A percentile compares a stretch with the other conserved stretches of the same genome.
phyloP scores from a whole-genome alignment of 192 early-diverging fungal genomes.

The Pecoramyces ruminantium region DNA sequence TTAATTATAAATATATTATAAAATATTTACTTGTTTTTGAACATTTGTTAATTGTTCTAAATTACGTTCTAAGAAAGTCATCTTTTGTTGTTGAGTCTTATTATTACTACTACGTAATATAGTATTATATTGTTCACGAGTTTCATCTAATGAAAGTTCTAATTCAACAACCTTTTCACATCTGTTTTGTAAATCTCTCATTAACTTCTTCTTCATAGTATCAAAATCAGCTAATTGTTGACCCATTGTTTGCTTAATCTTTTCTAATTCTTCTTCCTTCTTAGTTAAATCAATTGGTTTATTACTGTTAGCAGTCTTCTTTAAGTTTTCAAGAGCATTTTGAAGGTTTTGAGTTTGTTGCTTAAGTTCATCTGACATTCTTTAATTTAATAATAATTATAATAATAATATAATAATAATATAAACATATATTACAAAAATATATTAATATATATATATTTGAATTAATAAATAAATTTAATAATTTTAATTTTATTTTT shows the following conservation, averaged over 20 bases:
- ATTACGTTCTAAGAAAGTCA: conserved; percentile 94
- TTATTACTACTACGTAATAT: conserved; percentile 69
- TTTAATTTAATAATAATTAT: neutral
- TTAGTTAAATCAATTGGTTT: conserved; percentile 25
- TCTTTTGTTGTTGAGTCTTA: conserved; percentile 82
- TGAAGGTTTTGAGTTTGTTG: conserved; percentile 38
- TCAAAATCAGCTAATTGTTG: conserved; percentile 87
- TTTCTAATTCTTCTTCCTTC: conserved; percentile 59
- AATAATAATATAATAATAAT: too few species aligned
- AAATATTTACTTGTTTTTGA: conserved; percentile 51
- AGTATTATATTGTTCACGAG: conserved; percentile 80
- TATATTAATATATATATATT: too few species aligned
- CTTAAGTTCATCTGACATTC: conserved; percentile 21
- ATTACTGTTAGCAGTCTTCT: conserved; percentile 14
- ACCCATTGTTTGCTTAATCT: conserved; percentile 56
- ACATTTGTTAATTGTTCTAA: conserved; percentile 89
- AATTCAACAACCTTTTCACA: conserved; percentile 92
- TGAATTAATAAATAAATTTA: too few species aligned
- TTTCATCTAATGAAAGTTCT: conserved; percentile 91
- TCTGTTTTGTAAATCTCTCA: conserved; percentile 92
- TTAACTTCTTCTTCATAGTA: conserved; percentile 93
- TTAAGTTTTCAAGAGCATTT: conserved; percentile 27
- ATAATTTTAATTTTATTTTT: too few species aligned
- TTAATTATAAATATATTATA: neutral
- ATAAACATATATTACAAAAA: too few species aligned